phyloP scores from a whole-genome alignment of 257 asterid genomes.

The Primulina eburnea region DNA sequence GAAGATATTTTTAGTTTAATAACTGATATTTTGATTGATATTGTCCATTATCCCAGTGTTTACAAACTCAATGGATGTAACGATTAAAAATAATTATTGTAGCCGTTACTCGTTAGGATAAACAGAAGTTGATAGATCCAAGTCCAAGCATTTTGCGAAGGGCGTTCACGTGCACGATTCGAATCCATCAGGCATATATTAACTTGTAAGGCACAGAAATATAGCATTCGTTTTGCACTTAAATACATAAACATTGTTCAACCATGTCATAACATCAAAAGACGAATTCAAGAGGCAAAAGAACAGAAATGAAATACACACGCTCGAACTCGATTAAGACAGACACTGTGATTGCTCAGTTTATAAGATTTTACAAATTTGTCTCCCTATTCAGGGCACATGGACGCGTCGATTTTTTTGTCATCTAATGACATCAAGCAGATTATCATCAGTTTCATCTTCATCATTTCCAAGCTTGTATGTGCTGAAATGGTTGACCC shows the following conservation, averaged over 20 bases:
- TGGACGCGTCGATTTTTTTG: neutral
- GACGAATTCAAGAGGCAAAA: neutral
- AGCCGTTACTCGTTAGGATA: neutral
- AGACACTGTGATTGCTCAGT: neutral
- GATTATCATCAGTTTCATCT: conserved; percentile 17
- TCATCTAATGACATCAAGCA: neutral
- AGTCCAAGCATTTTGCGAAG: neutral
- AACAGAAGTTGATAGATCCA: neutral
- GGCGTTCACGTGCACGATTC: neutral
- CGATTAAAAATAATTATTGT: no score
- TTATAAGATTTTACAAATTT: neutral
- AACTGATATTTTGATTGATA: neutral
- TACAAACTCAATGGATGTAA: no score
- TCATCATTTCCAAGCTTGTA: conserved; percentile 46
- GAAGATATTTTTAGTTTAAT: no score
- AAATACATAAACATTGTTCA: neutral
- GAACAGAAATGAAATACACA: neutral
- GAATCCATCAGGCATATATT: neutral
- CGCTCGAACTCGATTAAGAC: neutral
- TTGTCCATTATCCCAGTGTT: no score
- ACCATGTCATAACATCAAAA: neutral
- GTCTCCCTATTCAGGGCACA: neutral
- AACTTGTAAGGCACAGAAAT: neutral
- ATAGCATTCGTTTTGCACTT: neutral
- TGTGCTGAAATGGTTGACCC: conserved; percentile 59